Evolutionary conservation across 1,284 basidiomycete genomes (phyloP), one percentile per base, ranked within the genome.

Genomic region (Serendipita sp.): DNA sequence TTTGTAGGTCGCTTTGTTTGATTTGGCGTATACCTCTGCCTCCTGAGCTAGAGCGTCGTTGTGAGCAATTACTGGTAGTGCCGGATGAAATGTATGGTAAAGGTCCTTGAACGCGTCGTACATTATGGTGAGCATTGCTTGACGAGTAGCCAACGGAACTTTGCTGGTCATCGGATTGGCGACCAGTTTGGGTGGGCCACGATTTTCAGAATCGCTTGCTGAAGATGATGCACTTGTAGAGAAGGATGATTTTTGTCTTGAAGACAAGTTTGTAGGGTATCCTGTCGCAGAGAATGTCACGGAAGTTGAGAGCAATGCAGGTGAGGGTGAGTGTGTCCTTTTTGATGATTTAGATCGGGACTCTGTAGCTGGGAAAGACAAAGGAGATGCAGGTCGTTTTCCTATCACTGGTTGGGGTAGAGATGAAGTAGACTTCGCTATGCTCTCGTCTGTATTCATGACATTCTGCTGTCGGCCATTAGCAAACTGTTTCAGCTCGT

Each of bases 41-140:
- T 93, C 90, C 69, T 92, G 88, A 61, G 76, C 79, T 8, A 90
- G 77, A 1, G 90, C 82, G 73, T 92, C 87, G 61, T 88, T 83
- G 0, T 82, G 74, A 1, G 88, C 84, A 15, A 90, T 70, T 29
- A 76, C 75, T 0, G 85, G 82, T 64, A 82, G 76, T 12, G 71
- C 66, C 4, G 78, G 72, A 2, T 79, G 72, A 53, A 87, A 74
- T 34, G 73, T 66, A 22, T 79, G 73, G 71, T 90, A 90, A 0
- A 91, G 73, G n/a, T 82, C 71, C 32, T 74, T 67, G 68, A 85
- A 88, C 69, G 88, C 84, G 41, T 87, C 81, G 68, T 84, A 84
- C 12, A 90, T 72, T 1, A 75, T 79, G 71, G 85, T 86, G 66
- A 90, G 74, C 84, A 88, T 82, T 1, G 81, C 77, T 78, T 91